phyloP scores from a whole-genome alignment of 768 basidiomycete species.

The Obba rivulosa region DNA sequence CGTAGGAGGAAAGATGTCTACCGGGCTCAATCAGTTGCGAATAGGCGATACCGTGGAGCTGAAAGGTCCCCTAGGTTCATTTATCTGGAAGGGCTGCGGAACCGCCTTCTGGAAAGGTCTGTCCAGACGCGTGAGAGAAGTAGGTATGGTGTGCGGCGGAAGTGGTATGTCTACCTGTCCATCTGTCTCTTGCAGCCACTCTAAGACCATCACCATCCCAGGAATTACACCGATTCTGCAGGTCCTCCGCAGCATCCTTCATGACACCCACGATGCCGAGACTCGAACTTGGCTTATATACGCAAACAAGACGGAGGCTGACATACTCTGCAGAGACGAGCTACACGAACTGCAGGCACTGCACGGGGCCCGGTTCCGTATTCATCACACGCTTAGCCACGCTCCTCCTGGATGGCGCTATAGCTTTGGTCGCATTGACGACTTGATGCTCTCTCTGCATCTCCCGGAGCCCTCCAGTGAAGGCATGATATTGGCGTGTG shows the following conservation, averaged over 20 bases:
- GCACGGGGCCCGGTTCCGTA: slow-evolving; percentile 29
- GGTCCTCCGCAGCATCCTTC: slow-evolving; percentile 43
- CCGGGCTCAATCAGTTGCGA: slow-evolving; percentile 39
- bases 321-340: slow-evolving; percentile 48
- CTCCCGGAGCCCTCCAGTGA: slow-evolving; percentile 36
- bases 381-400: slow-evolving; percentile 40
- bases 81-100: slow-evolving; percentile 44
- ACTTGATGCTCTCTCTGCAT: slow-evolving; percentile 31
- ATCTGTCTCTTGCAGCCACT: background rate
- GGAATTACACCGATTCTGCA: slow-evolving; percentile 57
- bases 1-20: slow-evolving; percentile 48
- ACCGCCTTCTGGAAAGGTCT: slow-evolving; percentile 32
- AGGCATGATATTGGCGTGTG: slow-evolving; percentile 43
- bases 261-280: slow-evolving; percentile 30
- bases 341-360: slow-evolving; percentile 33
- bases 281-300: slow-evolving; percentile 44
- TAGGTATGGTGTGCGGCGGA: slow-evolving; percentile 56
- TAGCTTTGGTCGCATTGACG: slow-evolving; percentile 36
- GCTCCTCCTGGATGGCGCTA: slow-evolving; percentile 33
- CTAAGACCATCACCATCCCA: slow-evolving; percentile 6
- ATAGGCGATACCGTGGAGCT: slow-evolving; percentile 48
- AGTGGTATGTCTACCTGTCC: slow-evolving; percentile 33
- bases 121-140: slow-evolving; percentile 28
- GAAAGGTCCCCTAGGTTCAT: slow-evolving; percentile 57
- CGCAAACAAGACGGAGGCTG: slow-evolving; percentile 40